phyloP scores from a whole-genome alignment of 192 early-diverging fungal genomes.

The Coemansia sp. region DNA sequence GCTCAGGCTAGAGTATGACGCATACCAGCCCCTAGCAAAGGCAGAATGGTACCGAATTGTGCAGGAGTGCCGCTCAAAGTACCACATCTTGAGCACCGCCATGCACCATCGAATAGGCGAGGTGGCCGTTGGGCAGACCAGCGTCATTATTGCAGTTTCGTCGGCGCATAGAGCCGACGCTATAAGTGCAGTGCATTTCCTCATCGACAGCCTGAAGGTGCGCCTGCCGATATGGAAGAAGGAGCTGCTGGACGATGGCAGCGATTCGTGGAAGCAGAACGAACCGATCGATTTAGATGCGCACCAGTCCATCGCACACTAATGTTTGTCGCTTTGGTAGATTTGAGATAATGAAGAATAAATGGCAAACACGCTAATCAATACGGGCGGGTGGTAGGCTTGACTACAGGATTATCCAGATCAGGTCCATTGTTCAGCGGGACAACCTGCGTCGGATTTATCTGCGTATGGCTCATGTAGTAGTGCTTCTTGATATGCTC shows the following conservation, averaged over 20 bases:
- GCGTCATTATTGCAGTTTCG: conserved; percentile 79
- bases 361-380: no score
- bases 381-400: conserved; percentile 33
- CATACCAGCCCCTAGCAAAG: conserved; percentile 84
- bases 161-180: conserved; percentile 79
- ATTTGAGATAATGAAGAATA: no score
- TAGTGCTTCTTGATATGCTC: conserved; percentile 96
- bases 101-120: conserved; percentile 80
- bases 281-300: conserved; percentile 27
- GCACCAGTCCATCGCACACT: conserved; percentile 18
- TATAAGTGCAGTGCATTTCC: conserved; percentile 69
- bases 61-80: conserved; percentile 61
- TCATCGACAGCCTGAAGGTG: conserved; percentile 90
- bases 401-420: conserved; percentile 27
- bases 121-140: conserved; percentile 77
- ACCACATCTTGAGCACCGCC: conserved; percentile 64
- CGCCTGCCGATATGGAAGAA: conserved; percentile 93
- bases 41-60: conserved; percentile 66
- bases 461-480: conserved; percentile 84
- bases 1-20: conserved; percentile 76
- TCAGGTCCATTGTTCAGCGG: conserved; percentile 72
- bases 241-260: conserved; percentile 82
- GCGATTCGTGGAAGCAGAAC: conserved; percentile 68
- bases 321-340: not conserved
- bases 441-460: conserved; percentile 87